phyloP scores from a whole-genome alignment of 1,284 basidiomycete species.

The Ceratobasidium theobromae region DNA sequence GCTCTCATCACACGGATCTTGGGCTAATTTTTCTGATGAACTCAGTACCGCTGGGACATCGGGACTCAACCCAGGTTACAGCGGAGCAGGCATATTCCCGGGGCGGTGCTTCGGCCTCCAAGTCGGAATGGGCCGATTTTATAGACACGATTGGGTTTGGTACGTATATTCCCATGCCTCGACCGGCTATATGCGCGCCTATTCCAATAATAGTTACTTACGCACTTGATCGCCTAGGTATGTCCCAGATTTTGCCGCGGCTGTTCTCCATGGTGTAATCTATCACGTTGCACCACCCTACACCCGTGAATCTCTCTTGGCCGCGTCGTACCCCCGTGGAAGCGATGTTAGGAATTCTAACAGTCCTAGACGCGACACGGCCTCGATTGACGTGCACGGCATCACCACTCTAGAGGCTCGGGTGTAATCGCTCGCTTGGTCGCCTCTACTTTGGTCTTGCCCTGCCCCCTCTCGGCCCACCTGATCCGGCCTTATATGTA shows the following conservation, averaged over 20 bases:
- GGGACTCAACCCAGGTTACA: slow-evolving; percentile 35
- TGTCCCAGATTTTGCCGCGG: slow-evolving; percentile 33
- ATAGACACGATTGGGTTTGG: slow-evolving; percentile 35
- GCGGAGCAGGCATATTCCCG: slow-evolving; percentile 35
- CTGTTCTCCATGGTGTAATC: slow-evolving; percentile 24
- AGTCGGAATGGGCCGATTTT: slow-evolving; percentile 32
- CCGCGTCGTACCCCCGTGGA: slow-evolving; percentile 18
- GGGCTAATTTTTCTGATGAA: slow-evolving; percentile 2
- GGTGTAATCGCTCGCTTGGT: neutral
- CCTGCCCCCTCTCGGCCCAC: neutral
- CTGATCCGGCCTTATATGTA: neutral
- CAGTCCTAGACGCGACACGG: neutral
- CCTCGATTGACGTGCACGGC: slow-evolving; percentile 27
- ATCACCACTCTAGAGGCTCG: slow-evolving; percentile 29
- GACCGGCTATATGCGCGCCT: neutral
- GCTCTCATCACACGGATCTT: neutral
- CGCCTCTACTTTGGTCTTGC: neutral
- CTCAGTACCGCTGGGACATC: slow-evolving; percentile 31
- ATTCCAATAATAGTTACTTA: neutral
- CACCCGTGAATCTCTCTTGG: slow-evolving; percentile 30
- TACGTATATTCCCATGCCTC: neutral
- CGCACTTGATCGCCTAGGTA: slow-evolving; percentile 18
- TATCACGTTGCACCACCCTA: slow-evolving; percentile 34
- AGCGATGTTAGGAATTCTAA: neutral
- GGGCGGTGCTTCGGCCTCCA: slow-evolving; percentile 34